Conservation (phyloP, 805 yeast genomes). For the Saccharomycopsis guyanensis region DNA sequence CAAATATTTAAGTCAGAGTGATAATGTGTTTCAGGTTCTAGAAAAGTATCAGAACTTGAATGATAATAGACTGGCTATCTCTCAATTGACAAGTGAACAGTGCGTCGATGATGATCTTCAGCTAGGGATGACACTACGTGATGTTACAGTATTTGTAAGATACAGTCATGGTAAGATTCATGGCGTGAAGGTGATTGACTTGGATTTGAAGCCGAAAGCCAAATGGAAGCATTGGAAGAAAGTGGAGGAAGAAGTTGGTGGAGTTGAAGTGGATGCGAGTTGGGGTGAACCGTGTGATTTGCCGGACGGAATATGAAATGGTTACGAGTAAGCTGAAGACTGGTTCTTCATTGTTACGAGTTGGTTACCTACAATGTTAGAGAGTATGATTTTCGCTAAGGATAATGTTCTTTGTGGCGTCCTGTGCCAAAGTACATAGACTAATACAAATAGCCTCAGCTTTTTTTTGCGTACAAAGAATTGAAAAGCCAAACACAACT, state of each 20-base stretch:
- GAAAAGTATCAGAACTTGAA: constrained; percentile 30
- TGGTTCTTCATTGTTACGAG: too few species aligned
- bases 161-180: constrained; percentile 23
- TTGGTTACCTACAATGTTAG: too few species aligned
- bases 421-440: too few species aligned
- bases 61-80: constrained; percentile 25
- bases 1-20: constrained; percentile 14
- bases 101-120: constrained; percentile 35
- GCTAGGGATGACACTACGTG: constrained; percentile 48
- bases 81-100: constrained; percentile 24
- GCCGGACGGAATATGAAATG: too few species aligned
- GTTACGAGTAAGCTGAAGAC: too few species aligned
- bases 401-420: too few species aligned
- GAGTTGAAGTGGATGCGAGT: constrained; percentile 3
- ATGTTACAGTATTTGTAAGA: constrained; percentile 41
- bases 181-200: constrained; percentile 39
- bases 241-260: constrained; percentile 32
- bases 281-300: constrained; percentile 9
- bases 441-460: too few species aligned
- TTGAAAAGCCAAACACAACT: too few species aligned
- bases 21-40: constrained; percentile 28
- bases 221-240: constrained; percentile 42
- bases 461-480: too few species aligned
- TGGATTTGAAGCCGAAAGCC: constrained; percentile 40
- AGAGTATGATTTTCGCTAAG: too few species aligned